phyloP scores from a whole-genome alignment of 495 filamentous ascomycete species.

The Aspergillus hancockii region DNA sequence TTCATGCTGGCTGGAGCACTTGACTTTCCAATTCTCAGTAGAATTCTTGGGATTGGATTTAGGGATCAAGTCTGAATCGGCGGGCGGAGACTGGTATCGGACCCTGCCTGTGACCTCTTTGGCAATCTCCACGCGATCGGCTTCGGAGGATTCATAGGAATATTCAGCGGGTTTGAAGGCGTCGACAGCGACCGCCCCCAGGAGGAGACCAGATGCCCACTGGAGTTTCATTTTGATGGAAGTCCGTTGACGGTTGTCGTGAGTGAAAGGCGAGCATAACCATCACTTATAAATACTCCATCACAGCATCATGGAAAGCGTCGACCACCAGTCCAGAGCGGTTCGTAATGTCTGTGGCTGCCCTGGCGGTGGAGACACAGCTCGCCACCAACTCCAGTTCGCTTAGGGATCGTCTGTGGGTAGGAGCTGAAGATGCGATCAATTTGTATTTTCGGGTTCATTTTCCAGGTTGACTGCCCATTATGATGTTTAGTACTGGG shows the following conservation, averaged over 20 bases:
- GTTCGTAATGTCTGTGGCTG: background rate
- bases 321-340: background rate
- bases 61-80: slow-evolving; percentile 7
- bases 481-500: too few species aligned
- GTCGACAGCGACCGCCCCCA: slow-evolving; percentile 8
- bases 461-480: background rate
- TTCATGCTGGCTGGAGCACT: background rate
- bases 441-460: background rate
- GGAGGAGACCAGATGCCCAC: slow-evolving; percentile 2
- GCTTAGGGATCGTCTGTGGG: background rate
- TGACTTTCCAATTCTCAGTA: background rate
- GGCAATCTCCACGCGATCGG: background rate
- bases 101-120: background rate
- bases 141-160: slow-evolving; percentile 9
- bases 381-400: background rate
- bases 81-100: slow-evolving; percentile 6
- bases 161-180: slow-evolving; percentile 10
- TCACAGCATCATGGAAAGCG: background rate
- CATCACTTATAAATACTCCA: slow-evolving; percentile 4
- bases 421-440: background rate
- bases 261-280: background rate
- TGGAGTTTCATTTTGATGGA: slow-evolving; percentile 8
- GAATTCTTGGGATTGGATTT: background rate
- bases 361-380: slow-evolving; percentile 6
- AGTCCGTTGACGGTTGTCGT: background rate